Conservation (phyloP, 2,329 filamentous ascomycete species). For the Alternaria novae-zelandiae region DNA sequence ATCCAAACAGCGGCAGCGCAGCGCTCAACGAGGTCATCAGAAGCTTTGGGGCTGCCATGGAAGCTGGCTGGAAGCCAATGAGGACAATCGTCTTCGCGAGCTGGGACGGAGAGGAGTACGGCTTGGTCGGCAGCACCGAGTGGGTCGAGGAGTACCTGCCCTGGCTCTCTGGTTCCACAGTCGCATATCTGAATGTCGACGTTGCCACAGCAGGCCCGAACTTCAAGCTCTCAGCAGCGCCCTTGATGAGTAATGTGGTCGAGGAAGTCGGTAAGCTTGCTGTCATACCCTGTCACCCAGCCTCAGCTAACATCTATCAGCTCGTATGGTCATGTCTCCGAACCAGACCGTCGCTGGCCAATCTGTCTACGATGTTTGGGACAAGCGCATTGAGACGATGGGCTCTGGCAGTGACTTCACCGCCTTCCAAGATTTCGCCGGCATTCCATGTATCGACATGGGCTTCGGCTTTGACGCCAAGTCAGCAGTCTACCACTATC, state of each 20-base stretch:
- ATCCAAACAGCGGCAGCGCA: conserved; percentile 83
- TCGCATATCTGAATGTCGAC: conserved; percentile 89
- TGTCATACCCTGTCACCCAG: not conserved
- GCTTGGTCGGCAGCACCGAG: conserved; percentile 83
- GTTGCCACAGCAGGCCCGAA: conserved; percentile 70
- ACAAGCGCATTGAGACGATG: conserved; percentile 62
- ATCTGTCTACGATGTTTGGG: conserved; percentile 70
- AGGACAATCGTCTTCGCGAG: conserved; percentile 87
- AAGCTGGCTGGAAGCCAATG: conserved; percentile 80
- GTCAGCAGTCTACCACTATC: conserved; percentile 73
- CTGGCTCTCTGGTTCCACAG: conserved; percentile 74
- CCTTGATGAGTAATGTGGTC: conserved; percentile 76
- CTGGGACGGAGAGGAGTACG: conserved; percentile 78
- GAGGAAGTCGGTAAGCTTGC: conserved; percentile 63
- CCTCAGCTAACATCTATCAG: conserved; percentile 24
- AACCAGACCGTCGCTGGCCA: conserved; percentile 76
- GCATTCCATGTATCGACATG: conserved; percentile 57
- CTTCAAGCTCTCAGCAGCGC: conserved; percentile 73
- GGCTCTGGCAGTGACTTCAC: conserved; percentile 61
- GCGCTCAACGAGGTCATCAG: conserved; percentile 79
- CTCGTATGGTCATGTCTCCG: conserved; percentile 53
- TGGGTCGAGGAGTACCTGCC: conserved; percentile 91
- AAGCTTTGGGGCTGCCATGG: conserved; percentile 73
- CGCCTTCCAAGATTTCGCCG: conserved; percentile 60
- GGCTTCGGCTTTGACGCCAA: conserved; percentile 50